Percentiles rank a stretch among this genome's conserved stretches.
Conservation (phyloP, 805 yeast genomes). For the Yarrowia keelungensis region DNA sequence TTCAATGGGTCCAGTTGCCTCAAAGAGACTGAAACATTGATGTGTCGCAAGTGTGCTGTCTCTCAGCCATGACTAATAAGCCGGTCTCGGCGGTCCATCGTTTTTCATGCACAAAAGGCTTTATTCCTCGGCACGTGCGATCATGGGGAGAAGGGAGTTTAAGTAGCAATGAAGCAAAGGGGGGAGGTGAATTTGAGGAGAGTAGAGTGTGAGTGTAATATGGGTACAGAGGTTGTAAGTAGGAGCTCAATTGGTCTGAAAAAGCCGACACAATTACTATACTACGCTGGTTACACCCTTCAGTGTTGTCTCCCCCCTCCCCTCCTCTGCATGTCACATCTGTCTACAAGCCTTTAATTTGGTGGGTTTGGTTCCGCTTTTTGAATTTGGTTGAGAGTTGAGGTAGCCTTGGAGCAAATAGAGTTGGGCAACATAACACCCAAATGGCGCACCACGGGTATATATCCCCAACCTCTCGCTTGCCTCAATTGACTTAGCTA, state of each 20-base stretch:
- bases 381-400: constrained; percentile 12
- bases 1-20: no score
- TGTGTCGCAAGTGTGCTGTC: no score
- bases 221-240: background rate
- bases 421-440: constrained; percentile 17
- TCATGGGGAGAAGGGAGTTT: constrained; percentile 3
- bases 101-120: background rate
- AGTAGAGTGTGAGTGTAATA: background rate
- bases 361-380: background rate
- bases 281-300: no score
- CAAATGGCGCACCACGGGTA: constrained; percentile 15
- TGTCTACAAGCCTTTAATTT: constrained; percentile 13
- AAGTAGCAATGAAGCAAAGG: background rate
- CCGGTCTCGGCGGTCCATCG: constrained; percentile 25
- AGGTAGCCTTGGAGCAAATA: background rate
- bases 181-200: background rate
- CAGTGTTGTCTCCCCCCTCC: no score
- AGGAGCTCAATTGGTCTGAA: background rate
- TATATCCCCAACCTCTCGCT: constrained; percentile 4
- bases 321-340: constrained; percentile 2
- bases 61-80: constrained; percentile 2
- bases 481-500: background rate
- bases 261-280: no score
- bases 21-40: no score
- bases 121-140: constrained; percentile 36